Evolutionary conservation across 1,284 basidiomycete species (phyloP).

Genomic region (Heliocybe sulcata): DNA sequence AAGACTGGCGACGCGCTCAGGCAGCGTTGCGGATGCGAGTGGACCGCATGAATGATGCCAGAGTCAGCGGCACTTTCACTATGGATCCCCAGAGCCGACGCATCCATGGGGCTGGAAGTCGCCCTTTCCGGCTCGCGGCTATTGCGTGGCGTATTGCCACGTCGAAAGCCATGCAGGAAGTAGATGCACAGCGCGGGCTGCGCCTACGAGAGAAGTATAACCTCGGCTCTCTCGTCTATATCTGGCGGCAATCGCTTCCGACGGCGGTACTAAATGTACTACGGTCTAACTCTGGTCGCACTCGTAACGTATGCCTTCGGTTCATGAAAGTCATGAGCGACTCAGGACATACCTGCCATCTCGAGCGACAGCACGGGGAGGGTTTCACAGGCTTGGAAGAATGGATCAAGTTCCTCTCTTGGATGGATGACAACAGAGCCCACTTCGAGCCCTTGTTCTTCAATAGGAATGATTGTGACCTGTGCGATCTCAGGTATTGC

Average conservation of each 20-base stretch:
- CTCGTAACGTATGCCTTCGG: background rate
- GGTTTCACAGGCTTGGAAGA: background rate
- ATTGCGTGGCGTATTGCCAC: background rate
- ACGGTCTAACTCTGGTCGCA: background rate
- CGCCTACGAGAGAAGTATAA: background rate
- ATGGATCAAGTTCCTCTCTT: background rate
- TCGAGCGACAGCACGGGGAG: background rate
- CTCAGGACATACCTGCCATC: background rate
- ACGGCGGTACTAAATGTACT: background rate
- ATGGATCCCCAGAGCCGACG: background rate
- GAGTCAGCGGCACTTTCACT: background rate
- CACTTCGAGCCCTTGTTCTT: background rate
- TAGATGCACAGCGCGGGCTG: background rate
- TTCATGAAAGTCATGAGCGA: background rate
- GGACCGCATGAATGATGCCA: background rate
- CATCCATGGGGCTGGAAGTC: background rate
- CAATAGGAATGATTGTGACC: background rate
- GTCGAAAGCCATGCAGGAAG: background rate
- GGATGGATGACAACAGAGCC: background rate
- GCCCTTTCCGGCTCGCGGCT: background rate
- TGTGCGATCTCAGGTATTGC: background rate
- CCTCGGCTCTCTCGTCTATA: background rate
- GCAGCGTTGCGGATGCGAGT: background rate
- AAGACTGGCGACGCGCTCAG: background rate
- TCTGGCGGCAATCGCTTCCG: background rate